Base-by-base conservation (phyloP, 257 asterid species). In the Nicotiana tabacum region DNA sequence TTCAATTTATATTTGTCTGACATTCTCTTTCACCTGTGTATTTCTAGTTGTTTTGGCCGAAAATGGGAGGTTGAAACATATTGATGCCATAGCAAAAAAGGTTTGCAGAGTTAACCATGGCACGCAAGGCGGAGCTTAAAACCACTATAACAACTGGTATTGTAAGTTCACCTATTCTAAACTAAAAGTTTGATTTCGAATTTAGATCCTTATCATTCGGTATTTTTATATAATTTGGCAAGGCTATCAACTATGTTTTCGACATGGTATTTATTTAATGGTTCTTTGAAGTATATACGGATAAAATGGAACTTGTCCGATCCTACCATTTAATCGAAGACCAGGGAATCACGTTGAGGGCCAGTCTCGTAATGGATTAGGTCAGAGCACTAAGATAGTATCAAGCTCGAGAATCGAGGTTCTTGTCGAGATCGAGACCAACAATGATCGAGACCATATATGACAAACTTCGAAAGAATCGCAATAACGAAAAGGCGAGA, bases 81-180 rank as follows among this genome's bases (percentile, higher is more conserved):
- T 94, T 18, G 90, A 90, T 4, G 93, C 88, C 77, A 92, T 93
- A 0, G 86, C 83, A 9, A 87, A 78, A 21, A 84, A 84, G 89
- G 81, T 94, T 94, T 85, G 78, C 91, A 18, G 95, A 93, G 90
- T 88, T 93, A 81, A 91, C 93, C 83, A 91, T 94, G 98, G 97
- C 97, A 77, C 98, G 91, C 79, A 90, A 87, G 89, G 98, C 98
- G 70, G 98, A 96, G 89, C 91, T 96, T 82, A 88, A 90, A 86
- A 98, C 92, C 81, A 90, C 69, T 85, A 98, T 96, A 39, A 94
- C 98, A 82, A 70, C 98, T 82, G 98, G 93, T 78, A 94, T 96
- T 83, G 98, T 94, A 88, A 94, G 98, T 91, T 82, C 76, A 48
- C 80, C 61, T 17, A 33, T 56, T 76, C 48, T 46, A 55, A 56